phyloP scores from a whole-genome alignment of 257 asterid genomes.

The Thymus mandschuricus region DNA sequence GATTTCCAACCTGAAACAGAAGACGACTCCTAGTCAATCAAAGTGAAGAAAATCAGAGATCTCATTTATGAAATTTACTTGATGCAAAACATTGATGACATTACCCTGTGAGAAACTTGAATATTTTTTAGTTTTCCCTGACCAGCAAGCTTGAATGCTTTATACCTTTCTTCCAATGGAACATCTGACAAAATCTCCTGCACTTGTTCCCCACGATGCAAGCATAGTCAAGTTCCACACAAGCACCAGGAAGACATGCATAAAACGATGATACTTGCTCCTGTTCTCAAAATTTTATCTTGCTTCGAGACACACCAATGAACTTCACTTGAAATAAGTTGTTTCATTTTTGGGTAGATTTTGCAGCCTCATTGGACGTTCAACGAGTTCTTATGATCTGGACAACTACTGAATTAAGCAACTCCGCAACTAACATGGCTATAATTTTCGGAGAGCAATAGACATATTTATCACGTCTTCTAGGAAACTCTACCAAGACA shows the following conservation, averaged over 20 bases:
- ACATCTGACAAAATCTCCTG: constrained; percentile 96
- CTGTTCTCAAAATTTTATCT: not conserved
- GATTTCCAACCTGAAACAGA: constrained; percentile 78
- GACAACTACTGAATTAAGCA: not conserved
- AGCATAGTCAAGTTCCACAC: constrained; percentile 19
- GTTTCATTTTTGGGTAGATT: not conserved
- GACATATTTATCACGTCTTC: too few relatives aligned
- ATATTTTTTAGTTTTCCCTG: constrained; percentile 72
- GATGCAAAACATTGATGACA: constrained; percentile 25
- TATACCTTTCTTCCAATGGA: constrained; percentile 77
- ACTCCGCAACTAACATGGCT: not conserved
- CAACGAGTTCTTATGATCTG: not conserved
- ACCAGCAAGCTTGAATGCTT: constrained; percentile 60
- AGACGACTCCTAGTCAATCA: constrained; percentile 23
- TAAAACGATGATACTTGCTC: not conserved
- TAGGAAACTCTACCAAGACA: too few relatives aligned
- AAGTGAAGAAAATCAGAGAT: constrained; percentile 10
- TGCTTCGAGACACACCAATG: constrained; percentile 17
- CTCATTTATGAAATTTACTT: not conserved
- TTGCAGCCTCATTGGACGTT: too few relatives aligned
- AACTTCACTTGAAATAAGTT: constrained; percentile 4
- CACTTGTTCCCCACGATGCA: constrained; percentile 31
- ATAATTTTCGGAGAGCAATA: not conserved
- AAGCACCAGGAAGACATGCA: constrained; percentile 4
- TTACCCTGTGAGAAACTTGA: constrained; percentile 85